Evolutionary conservation across 2,329 filamentous ascomycete species (phyloP).

Genomic region (Cryphonectria radicalis): DNA sequence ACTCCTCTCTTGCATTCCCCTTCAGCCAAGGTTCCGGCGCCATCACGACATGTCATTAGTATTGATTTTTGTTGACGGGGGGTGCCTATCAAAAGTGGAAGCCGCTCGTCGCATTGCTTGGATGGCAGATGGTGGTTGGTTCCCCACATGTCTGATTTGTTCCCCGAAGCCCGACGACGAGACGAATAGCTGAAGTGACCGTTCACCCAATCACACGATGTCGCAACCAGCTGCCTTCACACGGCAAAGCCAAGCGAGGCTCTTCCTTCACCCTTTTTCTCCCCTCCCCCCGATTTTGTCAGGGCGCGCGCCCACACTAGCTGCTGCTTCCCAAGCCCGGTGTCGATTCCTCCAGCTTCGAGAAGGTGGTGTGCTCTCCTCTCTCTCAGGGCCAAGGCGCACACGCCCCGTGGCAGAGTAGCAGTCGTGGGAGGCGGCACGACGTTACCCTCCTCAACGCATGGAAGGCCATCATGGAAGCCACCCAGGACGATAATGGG

Average conservation of each 20-base stretch:
- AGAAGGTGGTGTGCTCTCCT: slow-evolving; percentile 14
- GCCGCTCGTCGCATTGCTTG: neutral
- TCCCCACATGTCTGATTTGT: neutral
- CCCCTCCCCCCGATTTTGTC: neutral
- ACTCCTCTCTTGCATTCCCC: neutral
- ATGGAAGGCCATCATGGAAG: slow-evolving; percentile 1
- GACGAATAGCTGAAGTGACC: neutral
- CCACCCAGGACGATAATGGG: neutral
- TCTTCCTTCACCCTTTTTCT: too few species aligned
- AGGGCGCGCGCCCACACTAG: neutral
- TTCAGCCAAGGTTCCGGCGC: neutral
- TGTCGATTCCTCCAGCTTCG: neutral
- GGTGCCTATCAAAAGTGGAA: slow-evolving; percentile 22
- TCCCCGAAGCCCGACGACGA: slow-evolving; percentile 11
- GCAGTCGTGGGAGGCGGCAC: neutral
- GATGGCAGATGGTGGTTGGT: neutral
- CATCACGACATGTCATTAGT: slow-evolving; percentile 10
- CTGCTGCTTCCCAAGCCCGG: neutral
- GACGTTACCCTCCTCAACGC: neutral
- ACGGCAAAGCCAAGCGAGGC: neutral
- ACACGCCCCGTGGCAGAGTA: neutral
- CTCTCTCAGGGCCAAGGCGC: neutral
- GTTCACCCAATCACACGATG: neutral
- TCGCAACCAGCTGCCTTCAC: neutral
- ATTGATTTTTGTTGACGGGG: neutral